Evolutionary conservation across 2,329 filamentous ascomycete species (phyloP), one percentile per base, ranked within the genome.

Genomic region (Ilyonectria robusta): DNA sequence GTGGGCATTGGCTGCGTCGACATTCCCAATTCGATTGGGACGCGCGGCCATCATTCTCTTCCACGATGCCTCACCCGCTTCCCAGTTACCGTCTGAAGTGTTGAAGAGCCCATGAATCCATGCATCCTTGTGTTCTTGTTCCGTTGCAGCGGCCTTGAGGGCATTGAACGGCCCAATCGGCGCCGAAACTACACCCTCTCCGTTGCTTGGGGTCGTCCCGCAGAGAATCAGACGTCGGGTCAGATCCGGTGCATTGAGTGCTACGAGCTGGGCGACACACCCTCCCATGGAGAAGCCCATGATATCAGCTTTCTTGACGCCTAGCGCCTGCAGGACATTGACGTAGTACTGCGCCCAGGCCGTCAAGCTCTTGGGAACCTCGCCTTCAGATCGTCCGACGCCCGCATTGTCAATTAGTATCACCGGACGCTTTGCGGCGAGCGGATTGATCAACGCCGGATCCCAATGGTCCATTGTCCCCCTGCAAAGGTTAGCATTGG

Each of bases 231-330:
- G 73, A 19, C 79, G 78, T 1, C 82, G 79, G 0, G 84, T 78
- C 2, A 83, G 69, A 1, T 72, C 72, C 0, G 81, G 79, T 1
- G 75, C 77, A 29, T 81, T 76, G 19, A 86, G 77, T 2, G 83
- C 83, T 4, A 86, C 75, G 54, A 84, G 73, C 68, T 87, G 85
- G 7, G 82, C 84, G 5, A 80, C 80, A 35, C 78, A 80, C 0
- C 85, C 85, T 15, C 85, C 85, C 80, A 87, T 84, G 10, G 83
- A 86, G 73, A 84, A 87, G 1, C 86, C 85, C 46, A 87, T 62
- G 8, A 87, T 68, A 64, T 87, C 84, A 53, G 82, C 77, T 56
- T 81, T 71, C 0, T 62, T 35, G n/a, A 85, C 68, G 6, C 81
- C 81, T 67, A 83, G 81, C 3, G 76, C 79, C 33, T 67, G 64